Evolutionary conservation across 2,329 filamentous ascomycete species (phyloP), one percentile per base, ranked within the genome.

Genomic region (Aspergillus udagawae): DNA sequence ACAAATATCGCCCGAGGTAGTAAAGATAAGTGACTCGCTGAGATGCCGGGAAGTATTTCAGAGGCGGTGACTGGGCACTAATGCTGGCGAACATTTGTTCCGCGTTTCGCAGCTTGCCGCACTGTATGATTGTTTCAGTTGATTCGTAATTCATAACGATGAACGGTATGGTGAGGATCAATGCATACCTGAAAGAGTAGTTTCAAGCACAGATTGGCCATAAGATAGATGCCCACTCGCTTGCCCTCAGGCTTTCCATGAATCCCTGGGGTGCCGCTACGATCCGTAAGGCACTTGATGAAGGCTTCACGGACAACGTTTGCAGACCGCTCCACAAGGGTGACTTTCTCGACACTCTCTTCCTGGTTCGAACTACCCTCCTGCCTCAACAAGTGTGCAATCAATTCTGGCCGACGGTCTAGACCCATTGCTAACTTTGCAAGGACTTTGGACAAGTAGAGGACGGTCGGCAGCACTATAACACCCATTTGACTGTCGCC

Each of bases 11-110:
- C 20, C 93, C 93, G 5, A 97, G 86, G 70, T 96, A 96, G 77
- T 96, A 97, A 14, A 97, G 86, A 66, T 92, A 97, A 3, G 92
- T 96, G 52, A 96, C 91, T 51, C 92, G 86, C 70, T 97, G 90
- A 5, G 89, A 84, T 23, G 90, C 91, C 2, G 92, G 91, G 68
- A 95, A 97, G 52, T 90, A 83, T 1, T 84, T 82, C 12, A 97
- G 77, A 0, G 91, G 90, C 1, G 92, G 92, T 0, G 90, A 92
- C 63, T 90, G 89, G 56, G 89, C 87, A 51, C 86, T 87, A 62
- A 97, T 93, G 69, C 94, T 95, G 63, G 87, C 88, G 70, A 97
- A 94, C 67, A 97, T 90, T 72, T 93, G 91, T 63, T 90, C 89
- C 17, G 91, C 92, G 55, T 92, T 87, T 60, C 90, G 85, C 2